These are phyloP conservation scores for Calonectria pseudoreteaudii DNA, from an alignment of 2,329 filamentous ascomycete species.

Conservation along the genomic window DNA sequence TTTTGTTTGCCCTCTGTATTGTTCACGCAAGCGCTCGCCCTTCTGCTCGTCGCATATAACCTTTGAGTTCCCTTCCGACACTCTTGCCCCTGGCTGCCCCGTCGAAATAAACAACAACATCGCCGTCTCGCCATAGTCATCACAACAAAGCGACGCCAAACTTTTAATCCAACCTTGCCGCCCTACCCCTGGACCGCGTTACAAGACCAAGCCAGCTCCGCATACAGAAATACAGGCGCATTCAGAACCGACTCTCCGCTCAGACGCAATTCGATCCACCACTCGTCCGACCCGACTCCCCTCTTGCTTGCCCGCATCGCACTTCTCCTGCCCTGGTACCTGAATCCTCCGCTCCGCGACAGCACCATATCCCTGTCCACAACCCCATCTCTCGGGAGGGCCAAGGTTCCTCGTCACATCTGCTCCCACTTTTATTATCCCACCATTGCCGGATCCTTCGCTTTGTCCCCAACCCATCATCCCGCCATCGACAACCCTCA, in stretches of 20 bases:
- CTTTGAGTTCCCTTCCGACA: neutral
- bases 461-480: neutral
- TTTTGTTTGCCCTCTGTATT: neutral
- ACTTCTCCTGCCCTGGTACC: conserved; percentile 26
- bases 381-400: conserved; percentile 34
- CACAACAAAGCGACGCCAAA: conserved; percentile 3
- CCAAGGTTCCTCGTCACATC: conserved; percentile 29
- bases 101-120: conserved; percentile 29
- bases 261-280: conserved; percentile 8
- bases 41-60: neutral
- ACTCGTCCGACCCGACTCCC: neutral
- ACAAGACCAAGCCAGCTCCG: neutral
- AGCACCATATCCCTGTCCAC: conserved; percentile 38
- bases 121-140: neutral
- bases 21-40: too few species aligned
- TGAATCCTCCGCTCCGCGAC: conserved; percentile 25
- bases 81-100: conserved; percentile 2
- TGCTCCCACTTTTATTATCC: conserved; percentile 21
- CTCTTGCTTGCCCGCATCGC: conserved; percentile 9
- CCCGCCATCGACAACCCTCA: neutral
- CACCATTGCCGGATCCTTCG: conserved; percentile 6
- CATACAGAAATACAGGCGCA: conserved; percentile 8
- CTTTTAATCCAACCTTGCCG: neutral
- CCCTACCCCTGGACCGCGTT: neutral
- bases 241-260: neutral